Percentiles rank a stretch among this genome's conserved stretches.
Conservation (phyloP, 768 basidiomycete species). For the Boletus vermiculosoides region DNA sequence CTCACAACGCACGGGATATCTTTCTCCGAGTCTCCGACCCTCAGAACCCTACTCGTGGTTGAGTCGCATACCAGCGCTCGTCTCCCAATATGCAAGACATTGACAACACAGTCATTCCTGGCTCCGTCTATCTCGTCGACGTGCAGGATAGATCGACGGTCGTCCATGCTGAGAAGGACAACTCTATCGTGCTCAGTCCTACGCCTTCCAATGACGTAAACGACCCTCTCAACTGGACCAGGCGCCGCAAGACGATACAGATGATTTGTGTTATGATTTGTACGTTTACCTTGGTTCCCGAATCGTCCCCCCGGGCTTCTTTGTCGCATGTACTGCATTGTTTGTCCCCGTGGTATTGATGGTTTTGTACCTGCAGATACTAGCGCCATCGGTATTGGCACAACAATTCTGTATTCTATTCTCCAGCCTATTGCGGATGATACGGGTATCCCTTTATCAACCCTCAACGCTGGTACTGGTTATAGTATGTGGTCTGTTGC, state of each 20-base stretch:
- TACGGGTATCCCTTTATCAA: constrained; percentile 21
- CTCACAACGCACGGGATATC: neutral
- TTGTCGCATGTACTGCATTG: neutral
- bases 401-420: constrained; percentile 18
- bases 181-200: constrained; percentile 24
- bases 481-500: constrained; percentile 10
- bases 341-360: neutral
- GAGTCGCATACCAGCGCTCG: neutral
- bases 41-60: neutral
- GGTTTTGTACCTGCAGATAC: constrained; percentile 10
- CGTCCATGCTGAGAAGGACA: constrained; percentile 13
- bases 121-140: constrained; percentile 27
- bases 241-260: constrained; percentile 14
- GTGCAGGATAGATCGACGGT: constrained; percentile 14
- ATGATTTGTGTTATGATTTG: constrained; percentile 19
- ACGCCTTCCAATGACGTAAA: constrained; percentile 25
- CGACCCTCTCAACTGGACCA: constrained; percentile 25
- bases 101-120: constrained; percentile 20
- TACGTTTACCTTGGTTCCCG: constrained; percentile 1
- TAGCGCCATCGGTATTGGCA: constrained; percentile 17
- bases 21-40: neutral
- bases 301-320: neutral
- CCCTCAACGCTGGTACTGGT: constrained; percentile 20
- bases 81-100: constrained; percentile 10
- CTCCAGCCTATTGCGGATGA: constrained; percentile 18